Conservation (phyloP, 2,329 filamentous ascomycete species). For the Verticillium isaacii region DNA sequence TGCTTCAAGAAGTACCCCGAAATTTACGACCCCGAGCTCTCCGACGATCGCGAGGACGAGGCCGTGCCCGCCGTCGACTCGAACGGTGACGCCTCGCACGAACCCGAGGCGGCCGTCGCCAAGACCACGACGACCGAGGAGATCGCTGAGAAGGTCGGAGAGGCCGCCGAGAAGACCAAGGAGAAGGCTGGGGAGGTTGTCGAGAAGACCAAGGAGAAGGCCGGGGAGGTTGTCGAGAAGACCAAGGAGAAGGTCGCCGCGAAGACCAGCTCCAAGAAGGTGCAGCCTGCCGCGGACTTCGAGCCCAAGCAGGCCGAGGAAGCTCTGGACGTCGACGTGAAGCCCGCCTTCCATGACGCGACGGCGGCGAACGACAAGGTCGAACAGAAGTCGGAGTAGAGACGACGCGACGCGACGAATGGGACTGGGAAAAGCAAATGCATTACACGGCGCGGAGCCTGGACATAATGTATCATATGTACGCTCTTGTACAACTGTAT, state of each 20-base stretch:
- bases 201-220: slow-evolving; percentile 5
- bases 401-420: neutral
- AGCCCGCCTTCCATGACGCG: slow-evolving; percentile 22
- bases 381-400: neutral
- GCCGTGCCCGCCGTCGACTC: slow-evolving; percentile 21
- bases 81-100: slow-evolving; percentile 4
- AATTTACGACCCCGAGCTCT: slow-evolving; percentile 83
- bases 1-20: slow-evolving; percentile 94
- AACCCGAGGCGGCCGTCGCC: neutral
- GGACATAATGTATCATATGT: neutral
- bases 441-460: neutral
- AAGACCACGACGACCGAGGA: slow-evolving; percentile 4
- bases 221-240: slow-evolving; percentile 4
- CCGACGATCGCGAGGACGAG: slow-evolving; percentile 60
- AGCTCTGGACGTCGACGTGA: slow-evolving; percentile 7
- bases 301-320: slow-evolving; percentile 4
- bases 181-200: slow-evolving; percentile 6
- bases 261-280: neutral
- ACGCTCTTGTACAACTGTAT: slow-evolving; percentile 4
- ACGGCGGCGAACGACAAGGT: slow-evolving; percentile 23
- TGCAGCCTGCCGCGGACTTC: neutral
- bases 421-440: neutral
- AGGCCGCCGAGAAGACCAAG: slow-evolving; percentile 1
- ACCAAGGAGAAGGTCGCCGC: slow-evolving; percentile 3
- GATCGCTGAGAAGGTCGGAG: slow-evolving; percentile 1